Base-by-base conservation (phyloP, 2,329 filamentous ascomycete genomes). In the Colletotrichum sp. region DNA sequence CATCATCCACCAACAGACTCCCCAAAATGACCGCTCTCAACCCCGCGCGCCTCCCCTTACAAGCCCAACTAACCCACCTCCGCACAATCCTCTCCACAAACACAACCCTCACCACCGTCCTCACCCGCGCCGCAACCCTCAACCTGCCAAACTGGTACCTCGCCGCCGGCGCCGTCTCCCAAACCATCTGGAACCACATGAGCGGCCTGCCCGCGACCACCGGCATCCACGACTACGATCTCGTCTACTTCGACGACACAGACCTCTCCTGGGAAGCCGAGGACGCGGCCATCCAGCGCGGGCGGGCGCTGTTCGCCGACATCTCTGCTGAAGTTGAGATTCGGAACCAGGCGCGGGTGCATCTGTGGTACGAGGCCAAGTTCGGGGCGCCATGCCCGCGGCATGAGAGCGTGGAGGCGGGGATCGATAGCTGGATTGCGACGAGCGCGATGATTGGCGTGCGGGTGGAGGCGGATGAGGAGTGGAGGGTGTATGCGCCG, bases 101-200 rank as follows among this genome's bases (percentile, higher is more conserved):
- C 74, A 67, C 70, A 8, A 83, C 82, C 3, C 80, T 84, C 2
- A 36, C 80, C 61, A 67, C 69, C 5, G 81, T 84, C 7, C 75
- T 84, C 10, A 61, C 76, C 13, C 80, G 81, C 10, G 80, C 81
- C 3, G 71, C 75, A 3, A 74, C 77, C 2, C 79, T 84, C 27
- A 62, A 79, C 18, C 76, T 84, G 10, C 82, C 83, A 1, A 81
- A 82, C 66, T 84, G 83, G 83, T 84, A 84, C 56, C 80, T 84
- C n/a, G 83, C 83, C 2, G 83, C 81, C 2, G 84, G 84, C 32
- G 79, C 82, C 25, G 72, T 85, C 56, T 84, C 84, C 3, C 84
- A 86, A 34, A 85, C 84, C 0, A 82, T 85, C n/a, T 85, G 84
- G 84, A 85, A 85, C 70, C 75, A 79, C 18, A 75, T 83, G 15